Percentiles rank a stretch among this genome's conserved stretches.
Evolutionary conservation across 495 filamentous ascomycete genomes (phyloP).

Genomic region (Talaromyces ruber): DNA sequence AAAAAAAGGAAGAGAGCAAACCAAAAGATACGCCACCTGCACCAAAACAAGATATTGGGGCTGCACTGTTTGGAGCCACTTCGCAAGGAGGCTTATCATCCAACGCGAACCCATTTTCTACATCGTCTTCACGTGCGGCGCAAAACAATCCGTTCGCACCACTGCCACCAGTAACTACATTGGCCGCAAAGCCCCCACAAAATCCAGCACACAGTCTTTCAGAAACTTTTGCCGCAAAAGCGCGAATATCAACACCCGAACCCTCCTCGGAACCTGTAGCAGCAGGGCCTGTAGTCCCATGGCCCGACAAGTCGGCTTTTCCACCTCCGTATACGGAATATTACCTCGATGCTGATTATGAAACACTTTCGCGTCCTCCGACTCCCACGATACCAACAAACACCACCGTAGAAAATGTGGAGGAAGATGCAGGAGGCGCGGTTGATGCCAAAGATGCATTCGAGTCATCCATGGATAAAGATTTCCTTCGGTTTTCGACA

Average conservation of each 20-base stretch:
- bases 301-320: conserved; percentile 58
- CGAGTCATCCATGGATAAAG: conserved; percentile 74
- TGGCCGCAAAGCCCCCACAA: conserved; percentile 22
- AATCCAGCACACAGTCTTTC: conserved; percentile 36
- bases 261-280: conserved; percentile 28
- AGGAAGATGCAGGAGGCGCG: conserved; percentile 36
- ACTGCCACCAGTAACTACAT: conserved; percentile 28
- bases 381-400: conserved; percentile 36
- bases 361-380: conserved; percentile 54
- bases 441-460: conserved; percentile 77
- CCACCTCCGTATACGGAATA: conserved; percentile 65
- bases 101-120: conserved; percentile 50
- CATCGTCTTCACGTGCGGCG: conserved; percentile 17
- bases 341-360: conserved; percentile 89
- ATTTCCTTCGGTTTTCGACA: conserved; percentile 86
- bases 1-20: conserved; percentile 29
- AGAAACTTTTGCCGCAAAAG: conserved; percentile 67
- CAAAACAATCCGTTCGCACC: conserved; percentile 35
- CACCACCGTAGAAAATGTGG: conserved; percentile 48
- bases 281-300: conserved; percentile 44
- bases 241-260: conserved; percentile 40
- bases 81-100: conserved; percentile 9
- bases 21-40: conserved; percentile 13
- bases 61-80: conserved; percentile 44
- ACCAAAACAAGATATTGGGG: conserved; percentile 46